Base-by-base conservation (phyloP, 371 early-diverging fungal genomes). In the Sporodiniella umbellata region DNA sequence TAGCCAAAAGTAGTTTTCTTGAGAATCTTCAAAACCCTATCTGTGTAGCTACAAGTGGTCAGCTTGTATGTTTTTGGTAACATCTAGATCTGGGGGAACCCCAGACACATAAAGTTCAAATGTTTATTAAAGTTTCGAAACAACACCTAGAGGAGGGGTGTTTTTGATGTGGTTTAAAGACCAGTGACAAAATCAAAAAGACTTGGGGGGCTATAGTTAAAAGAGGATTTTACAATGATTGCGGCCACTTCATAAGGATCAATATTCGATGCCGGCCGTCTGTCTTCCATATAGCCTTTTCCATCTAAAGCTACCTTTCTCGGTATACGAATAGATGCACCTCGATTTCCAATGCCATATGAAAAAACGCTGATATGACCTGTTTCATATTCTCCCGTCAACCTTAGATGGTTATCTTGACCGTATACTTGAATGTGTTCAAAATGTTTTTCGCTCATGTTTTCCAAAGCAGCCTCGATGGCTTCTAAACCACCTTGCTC, bases 341-440 rank as follows among this genome's bases (percentile, higher is more conserved):
- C 79, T 26, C 79, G 62, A 49, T 79, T 68, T 17, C 72, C 79
- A 6, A 76, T 62, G 21, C 79, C 79, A 49, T 55, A 72, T 0
- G 66, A 65, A 52, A 79, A 79, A 2, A 66, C 66, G 23, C 54
- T 50, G 38, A 79, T 79, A 51, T 77, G 72, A 42, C 77, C 79
- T 19, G 79, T 79, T 45, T 78, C 79, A 40, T 78, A 71, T 43
- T 51, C 43, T 37, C 79, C 79, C 14, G 76, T 78, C 24, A 78
- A 54, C 22, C 79, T 60, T 22, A 70, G 59, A 23, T 78, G 68
- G 47, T 78, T 78, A 50, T 75, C 76, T 56, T 60, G 59, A 21
- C 79, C 79, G 56, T 79, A 79, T 14, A 76, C 76, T 37, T 68
- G 61, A 33, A 79, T 74, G 56, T 79, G 79, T 28, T 68, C 76